A percentile compares a stretch with the other conserved stretches of the same genome.
phyloP scores from a whole-genome alignment of 345 rosid species.

The Rhodamnia rubescens region DNA sequence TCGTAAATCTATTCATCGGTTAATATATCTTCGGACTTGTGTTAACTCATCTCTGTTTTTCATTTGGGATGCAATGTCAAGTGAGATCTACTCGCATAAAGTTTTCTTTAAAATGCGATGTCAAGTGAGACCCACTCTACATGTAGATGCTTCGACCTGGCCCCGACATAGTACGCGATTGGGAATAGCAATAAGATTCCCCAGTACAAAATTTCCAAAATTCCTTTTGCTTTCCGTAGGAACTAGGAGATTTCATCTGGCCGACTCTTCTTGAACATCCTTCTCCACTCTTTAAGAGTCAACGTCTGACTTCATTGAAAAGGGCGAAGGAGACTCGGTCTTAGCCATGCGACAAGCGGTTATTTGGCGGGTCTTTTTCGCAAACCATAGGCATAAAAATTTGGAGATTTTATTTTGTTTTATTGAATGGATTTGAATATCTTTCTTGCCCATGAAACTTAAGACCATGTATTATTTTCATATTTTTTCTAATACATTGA shows the following conservation, averaged over 20 bases:
- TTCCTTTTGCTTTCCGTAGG: too few relatives aligned
- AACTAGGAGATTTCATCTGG: too few relatives aligned
- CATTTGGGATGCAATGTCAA: not conserved
- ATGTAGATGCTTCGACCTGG: not conserved
- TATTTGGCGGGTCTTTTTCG: not conserved
- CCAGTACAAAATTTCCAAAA: too few relatives aligned
- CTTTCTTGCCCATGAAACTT: not conserved
- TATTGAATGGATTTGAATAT: not conserved
- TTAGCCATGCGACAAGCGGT: not conserved
- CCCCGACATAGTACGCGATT: not conserved
- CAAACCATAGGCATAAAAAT: not conserved
- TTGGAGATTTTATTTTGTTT: not conserved
- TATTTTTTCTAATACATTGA: not conserved
- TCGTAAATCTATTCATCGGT: not conserved
- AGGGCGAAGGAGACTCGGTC: not conserved
- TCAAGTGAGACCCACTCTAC: not conserved
- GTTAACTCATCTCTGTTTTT: not conserved
- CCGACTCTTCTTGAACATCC: too few relatives aligned
- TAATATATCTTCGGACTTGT: accelerated
- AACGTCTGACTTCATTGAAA: not conserved
- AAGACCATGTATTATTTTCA: not conserved
- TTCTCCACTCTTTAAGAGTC: too few relatives aligned
- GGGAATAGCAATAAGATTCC: too few relatives aligned
- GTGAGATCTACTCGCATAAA: not conserved
- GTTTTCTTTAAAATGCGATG: not conserved